Percentiles rank a stretch among this genome's conserved stretches.
Evolutionary conservation across 2,329 filamentous ascomycete genomes (phyloP).

Genomic region (Trichoderma koningiopsis): DNA sequence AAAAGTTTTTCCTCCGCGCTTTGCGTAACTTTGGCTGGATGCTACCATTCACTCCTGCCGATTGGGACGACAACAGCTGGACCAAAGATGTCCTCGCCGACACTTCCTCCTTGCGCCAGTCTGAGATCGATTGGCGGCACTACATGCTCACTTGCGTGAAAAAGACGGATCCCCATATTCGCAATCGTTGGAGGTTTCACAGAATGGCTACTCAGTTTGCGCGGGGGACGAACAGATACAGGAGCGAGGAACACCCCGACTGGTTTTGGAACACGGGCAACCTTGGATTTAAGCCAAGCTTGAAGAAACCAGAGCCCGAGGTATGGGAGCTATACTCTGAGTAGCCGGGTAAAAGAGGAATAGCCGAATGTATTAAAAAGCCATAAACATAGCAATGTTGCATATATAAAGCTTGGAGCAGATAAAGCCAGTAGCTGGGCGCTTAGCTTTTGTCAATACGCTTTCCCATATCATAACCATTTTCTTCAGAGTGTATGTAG

Average conservation of each 20-base stretch:
- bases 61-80: slow-evolving; percentile 11
- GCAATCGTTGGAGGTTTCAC: slow-evolving; percentile 10
- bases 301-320: background rate
- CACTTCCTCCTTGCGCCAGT: background rate
- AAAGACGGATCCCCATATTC: background rate
- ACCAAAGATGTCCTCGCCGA: background rate
- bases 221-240: background rate
- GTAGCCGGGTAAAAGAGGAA: background rate
- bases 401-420: background rate
- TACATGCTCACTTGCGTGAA: slow-evolving; percentile 1
- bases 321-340: background rate
- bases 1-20: background rate
- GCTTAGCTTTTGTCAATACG: background rate
- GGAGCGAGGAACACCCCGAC: slow-evolving; percentile 1
- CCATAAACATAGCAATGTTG: background rate
- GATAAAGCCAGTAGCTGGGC: background rate
- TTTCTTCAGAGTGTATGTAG: background rate
- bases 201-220: slow-evolving; percentile 12
- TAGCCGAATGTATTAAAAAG: background rate
- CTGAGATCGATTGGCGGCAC: slow-evolving; percentile 4
- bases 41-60: slow-evolving; percentile 14
- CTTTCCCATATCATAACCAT: background rate
- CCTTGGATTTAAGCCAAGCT: background rate
- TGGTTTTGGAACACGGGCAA: slow-evolving; percentile 4
- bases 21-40: slow-evolving; percentile 20